Percentiles rank a stretch among this genome's conserved stretches.
Evolutionary conservation across 2,329 filamentous ascomycete genomes (phyloP).

Genomic region (Malbranchea cinnamomea): DNA sequence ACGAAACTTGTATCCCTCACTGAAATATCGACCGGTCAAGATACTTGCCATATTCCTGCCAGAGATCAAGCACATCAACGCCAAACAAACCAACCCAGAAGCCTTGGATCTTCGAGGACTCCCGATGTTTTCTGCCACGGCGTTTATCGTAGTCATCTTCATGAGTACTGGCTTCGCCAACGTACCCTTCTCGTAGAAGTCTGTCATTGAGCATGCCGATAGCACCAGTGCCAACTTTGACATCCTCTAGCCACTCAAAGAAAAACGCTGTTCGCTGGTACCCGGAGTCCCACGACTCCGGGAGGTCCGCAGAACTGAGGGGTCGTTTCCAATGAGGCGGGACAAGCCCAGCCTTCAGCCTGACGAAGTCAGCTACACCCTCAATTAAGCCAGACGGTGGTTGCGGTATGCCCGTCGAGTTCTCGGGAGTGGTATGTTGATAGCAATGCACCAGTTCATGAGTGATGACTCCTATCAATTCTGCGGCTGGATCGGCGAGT

Average conservation of each 20-base stretch:
- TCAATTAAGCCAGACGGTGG: constrained; percentile 67
- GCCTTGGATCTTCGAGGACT: neutral
- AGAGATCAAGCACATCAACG: constrained; percentile 50
- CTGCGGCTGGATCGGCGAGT: constrained; percentile 25
- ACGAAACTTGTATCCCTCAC: too few relatives aligned
- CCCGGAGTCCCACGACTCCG: constrained; percentile 65
- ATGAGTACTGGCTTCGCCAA: constrained; percentile 14
- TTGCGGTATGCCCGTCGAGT: constrained; percentile 9
- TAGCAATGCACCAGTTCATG: constrained; percentile 95
- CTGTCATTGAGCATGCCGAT: constrained; percentile 39
- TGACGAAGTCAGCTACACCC: constrained; percentile 85
- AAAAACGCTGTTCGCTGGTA: constrained; percentile 92
- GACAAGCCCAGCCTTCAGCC: constrained; percentile 54
- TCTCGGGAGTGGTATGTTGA: constrained; percentile 54
- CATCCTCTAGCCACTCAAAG: constrained; percentile 64
- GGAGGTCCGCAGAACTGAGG: constrained; percentile 28
- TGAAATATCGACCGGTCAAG: constrained; percentile 25
- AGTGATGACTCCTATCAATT: constrained; percentile 70
- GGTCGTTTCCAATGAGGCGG: constrained; percentile 70
- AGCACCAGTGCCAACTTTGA: constrained; percentile 53
- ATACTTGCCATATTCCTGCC: constrained; percentile 52
- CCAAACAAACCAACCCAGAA: constrained; percentile 44
- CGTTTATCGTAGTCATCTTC: constrained; percentile 1
- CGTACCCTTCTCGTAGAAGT: constrained; percentile 22
- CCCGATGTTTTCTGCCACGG: constrained; percentile 4